A percentile compares a stretch with the other conserved stretches of the same genome.
Evolutionary conservation across 768 basidiomycete genomes (phyloP).

Genomic region (Lentinula guzmanii): DNA sequence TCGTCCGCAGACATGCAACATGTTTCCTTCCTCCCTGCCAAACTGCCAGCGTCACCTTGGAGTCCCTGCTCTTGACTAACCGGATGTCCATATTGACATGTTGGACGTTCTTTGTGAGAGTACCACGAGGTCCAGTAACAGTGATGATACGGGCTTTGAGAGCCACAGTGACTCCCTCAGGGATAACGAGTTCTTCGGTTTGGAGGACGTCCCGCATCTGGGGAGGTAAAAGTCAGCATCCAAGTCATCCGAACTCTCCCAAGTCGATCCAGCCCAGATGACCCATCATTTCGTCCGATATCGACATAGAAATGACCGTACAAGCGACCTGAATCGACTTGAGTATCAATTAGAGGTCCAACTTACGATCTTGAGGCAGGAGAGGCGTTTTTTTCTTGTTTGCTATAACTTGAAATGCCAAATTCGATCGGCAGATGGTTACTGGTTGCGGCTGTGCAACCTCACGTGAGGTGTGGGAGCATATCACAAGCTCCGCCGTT

Average conservation of each 20-base stretch:
- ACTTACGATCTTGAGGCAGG: constrained; percentile 1
- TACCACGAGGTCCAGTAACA: constrained; percentile 91
- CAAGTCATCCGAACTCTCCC: constrained; percentile 31
- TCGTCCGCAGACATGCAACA: constrained; percentile 95
- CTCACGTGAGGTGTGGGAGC: not conserved
- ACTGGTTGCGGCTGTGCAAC: not conserved
- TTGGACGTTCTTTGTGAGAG: constrained; percentile 85
- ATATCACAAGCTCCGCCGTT: not conserved
- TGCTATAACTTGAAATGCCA: not conserved
- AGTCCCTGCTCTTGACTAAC: constrained; percentile 71
- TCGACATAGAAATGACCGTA: not conserved
- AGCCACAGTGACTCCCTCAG: constrained; percentile 75
- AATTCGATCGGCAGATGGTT: not conserved
- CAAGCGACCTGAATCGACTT: not conserved
- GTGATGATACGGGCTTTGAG: constrained; percentile 91
- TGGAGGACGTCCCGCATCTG: constrained; percentile 92
- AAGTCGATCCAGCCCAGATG: not conserved
- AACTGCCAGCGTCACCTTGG: constrained; percentile 83
- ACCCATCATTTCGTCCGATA: not conserved
- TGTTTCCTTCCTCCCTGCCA: constrained; percentile 99
- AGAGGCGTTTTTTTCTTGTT: not conserved
- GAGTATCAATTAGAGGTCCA: not conserved
- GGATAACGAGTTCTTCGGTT: constrained; percentile 89
- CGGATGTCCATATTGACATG: constrained; percentile 95
- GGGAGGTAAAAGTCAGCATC: constrained; percentile 21